A percentile compares a stretch with the other conserved stretches of the same genome.
These are phyloP conservation scores for Colletotrichum tamarilloi DNA, from an alignment of 2,329 filamentous ascomycete genomes.

Conservation along the genomic window DNA sequence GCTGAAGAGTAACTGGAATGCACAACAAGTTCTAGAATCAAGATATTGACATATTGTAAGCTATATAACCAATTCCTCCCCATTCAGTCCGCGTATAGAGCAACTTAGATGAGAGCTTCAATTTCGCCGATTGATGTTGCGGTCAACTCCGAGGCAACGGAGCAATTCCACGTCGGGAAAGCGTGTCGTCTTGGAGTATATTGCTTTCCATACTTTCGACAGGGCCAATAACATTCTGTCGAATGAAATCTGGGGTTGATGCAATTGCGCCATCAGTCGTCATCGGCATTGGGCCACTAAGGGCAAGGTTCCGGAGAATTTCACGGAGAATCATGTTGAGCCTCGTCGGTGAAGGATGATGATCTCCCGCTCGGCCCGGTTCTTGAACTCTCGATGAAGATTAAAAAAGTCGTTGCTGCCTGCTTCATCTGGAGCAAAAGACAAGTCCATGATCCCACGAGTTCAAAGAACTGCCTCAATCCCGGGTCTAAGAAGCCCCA, in stretches of 20 bases:
- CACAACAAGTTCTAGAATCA: background rate
- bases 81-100: too few relatives aligned
- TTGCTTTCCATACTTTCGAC: background rate
- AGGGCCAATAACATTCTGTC: background rate
- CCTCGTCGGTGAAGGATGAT: background rate
- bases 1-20: background rate
- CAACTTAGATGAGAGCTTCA: background rate
- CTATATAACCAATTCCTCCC: background rate
- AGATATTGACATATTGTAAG: background rate
- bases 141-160: constrained; percentile 2
- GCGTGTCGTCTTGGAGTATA: background rate
- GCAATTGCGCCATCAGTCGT: constrained; percentile 32
- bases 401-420: background rate
- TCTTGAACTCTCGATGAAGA: background rate
- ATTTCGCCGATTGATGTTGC: constrained; percentile 12
- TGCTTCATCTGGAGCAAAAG: background rate
- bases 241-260: constrained; percentile 18
- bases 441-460: too few relatives aligned
- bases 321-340: constrained; percentile 28
- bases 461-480: too few relatives aligned
- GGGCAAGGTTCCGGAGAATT: constrained; percentile 31
- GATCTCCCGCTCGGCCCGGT: constrained; percentile 22
- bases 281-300: constrained; percentile 28
- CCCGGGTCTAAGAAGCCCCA: too few relatives aligned
- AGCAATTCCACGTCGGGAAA: constrained; percentile 16